These are phyloP conservation scores for Bothriochloa decipiens DNA, from an alignment of 176 grass and related monocot genomes.

Conservation along the genomic window DNA sequence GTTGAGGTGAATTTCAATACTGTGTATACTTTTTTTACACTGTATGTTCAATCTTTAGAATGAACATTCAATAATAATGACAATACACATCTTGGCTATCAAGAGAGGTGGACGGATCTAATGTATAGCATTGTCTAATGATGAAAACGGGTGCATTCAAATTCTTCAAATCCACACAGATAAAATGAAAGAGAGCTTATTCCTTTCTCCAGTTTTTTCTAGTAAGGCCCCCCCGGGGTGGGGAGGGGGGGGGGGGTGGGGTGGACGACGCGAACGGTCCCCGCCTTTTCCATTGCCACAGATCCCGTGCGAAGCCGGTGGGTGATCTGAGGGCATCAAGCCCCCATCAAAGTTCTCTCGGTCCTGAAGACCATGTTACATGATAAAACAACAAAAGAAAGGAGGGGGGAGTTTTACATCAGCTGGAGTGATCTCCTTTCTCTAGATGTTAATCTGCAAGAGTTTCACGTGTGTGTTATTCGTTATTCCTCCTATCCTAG, in stretches of 20 bases:
- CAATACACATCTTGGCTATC: neutral
- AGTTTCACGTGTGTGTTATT: constrained; percentile 56
- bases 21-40: constrained; percentile 13
- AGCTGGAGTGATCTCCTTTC: too few relatives aligned
- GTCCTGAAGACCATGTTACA: too few relatives aligned
- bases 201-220: constrained; percentile 83
- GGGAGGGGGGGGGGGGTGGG: too few relatives aligned
- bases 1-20: constrained; percentile 53
- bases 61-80: neutral
- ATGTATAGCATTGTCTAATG: constrained; percentile 31
- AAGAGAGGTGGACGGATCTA: neutral
- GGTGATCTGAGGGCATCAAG: too few relatives aligned
- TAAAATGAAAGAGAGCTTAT: constrained; percentile 95
- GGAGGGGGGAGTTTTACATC: too few relatives aligned
- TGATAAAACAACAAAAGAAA: too few relatives aligned
- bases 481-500: neutral
- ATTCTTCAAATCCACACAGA: constrained; percentile 95
- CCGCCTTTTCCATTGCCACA: too few relatives aligned
- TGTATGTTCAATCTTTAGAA: neutral
- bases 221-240: too few relatives aligned
- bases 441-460: constrained; percentile 73
- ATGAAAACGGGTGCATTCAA: constrained; percentile 93
- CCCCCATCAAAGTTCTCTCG: too few relatives aligned
- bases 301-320: too few relatives aligned
- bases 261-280: too few relatives aligned